Conservation (phyloP, 768 basidiomycete species). For the Megacollybia marginata region DNA sequence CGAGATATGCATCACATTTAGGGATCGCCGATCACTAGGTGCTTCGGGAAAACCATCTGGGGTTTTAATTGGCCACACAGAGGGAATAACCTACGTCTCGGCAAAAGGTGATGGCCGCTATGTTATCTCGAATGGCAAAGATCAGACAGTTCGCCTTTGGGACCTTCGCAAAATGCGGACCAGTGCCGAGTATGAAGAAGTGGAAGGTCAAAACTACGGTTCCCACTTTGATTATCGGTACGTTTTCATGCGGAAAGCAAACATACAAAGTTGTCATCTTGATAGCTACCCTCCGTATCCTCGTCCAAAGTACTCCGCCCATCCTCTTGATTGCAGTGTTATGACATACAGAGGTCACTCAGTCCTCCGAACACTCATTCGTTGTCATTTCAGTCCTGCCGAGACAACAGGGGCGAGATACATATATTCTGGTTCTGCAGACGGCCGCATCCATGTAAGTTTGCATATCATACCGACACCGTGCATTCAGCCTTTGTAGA, state of each 20-base stretch:
- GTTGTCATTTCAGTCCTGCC: conserved; percentile 92
- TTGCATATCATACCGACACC: neutral
- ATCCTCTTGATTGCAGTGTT: conserved; percentile 87
- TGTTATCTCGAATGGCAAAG: conserved; percentile 92
- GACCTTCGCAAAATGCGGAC: conserved; percentile 90
- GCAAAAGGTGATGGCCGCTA: conserved; percentile 97
- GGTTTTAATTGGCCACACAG: conserved; percentile 90
- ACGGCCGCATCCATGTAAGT: conserved; percentile 77
- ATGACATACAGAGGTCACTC: conserved; percentile 94
- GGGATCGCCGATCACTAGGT: conserved; percentile 51
- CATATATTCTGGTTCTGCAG: conserved; percentile 88
- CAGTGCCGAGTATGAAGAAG: conserved; percentile 56
- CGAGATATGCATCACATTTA: conserved; percentile 12
- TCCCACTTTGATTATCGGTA: conserved; percentile 80
- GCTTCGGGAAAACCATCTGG: conserved; percentile 75
- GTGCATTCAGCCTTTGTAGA: conserved; percentile 35
- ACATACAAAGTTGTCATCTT: neutral
- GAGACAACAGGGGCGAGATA: conserved; percentile 92
- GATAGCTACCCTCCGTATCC: conserved; percentile 60
- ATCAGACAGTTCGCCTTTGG: conserved; percentile 88
- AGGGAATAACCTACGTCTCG: conserved; percentile 91
- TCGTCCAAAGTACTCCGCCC: conserved; percentile 51
- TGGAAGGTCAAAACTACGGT: conserved; percentile 45
- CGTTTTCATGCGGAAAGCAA: conserved; percentile 9
- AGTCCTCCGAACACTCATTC: conserved; percentile 85